These are phyloP conservation scores for Acarospora socialis DNA, from an alignment of 2,329 filamentous ascomycete species.

Conservation along the genomic window DNA sequence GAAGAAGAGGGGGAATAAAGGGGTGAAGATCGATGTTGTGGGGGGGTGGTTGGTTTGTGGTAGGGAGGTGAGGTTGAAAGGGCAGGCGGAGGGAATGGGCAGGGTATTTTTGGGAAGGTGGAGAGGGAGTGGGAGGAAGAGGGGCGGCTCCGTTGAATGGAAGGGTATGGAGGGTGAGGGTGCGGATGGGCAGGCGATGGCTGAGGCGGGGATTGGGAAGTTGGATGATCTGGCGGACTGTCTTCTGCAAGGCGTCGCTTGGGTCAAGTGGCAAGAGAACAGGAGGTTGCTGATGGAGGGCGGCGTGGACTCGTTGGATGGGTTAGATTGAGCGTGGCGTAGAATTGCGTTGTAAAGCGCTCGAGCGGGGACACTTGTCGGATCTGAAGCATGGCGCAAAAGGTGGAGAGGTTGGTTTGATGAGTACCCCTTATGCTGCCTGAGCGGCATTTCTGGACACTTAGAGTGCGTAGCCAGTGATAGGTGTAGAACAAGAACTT, in stretches of 20 bases:
- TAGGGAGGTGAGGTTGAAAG: conserved; percentile 12
- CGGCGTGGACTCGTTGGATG: conserved; percentile 5
- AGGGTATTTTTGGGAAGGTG: conserved; percentile 23
- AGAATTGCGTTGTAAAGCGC: too few relatives aligned
- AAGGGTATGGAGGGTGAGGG: conserved; percentile 16
- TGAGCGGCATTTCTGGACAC: too few relatives aligned
- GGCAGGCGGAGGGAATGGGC: conserved; percentile 23
- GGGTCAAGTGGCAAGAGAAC: conserved; percentile 61
- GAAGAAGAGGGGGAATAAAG: conserved; percentile 28
- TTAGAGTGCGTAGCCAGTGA: too few relatives aligned
- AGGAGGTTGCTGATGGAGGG: conserved; percentile 15
- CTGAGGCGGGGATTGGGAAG: conserved; percentile 15
- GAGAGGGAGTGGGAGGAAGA: conserved; percentile 12
- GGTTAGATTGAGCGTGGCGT: conserved; percentile 1
- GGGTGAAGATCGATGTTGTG: conserved; percentile 49
- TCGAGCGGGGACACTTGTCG: too few relatives aligned
- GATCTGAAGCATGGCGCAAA: too few relatives aligned
- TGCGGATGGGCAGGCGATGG: conserved; percentile 18
- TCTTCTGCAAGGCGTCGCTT: conserved; percentile 62
- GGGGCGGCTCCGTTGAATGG: too few relatives aligned
- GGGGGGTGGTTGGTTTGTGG: conserved; percentile 34
- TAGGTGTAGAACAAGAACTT: too few relatives aligned
- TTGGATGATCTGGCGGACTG: conserved; percentile 73
- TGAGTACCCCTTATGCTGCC: too few relatives aligned
- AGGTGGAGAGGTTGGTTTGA: too few relatives aligned